Evolutionary conservation across 768 basidiomycete species (phyloP), one percentile per base, ranked within the genome.

Genomic region (Steccherinum ochraceum): DNA sequence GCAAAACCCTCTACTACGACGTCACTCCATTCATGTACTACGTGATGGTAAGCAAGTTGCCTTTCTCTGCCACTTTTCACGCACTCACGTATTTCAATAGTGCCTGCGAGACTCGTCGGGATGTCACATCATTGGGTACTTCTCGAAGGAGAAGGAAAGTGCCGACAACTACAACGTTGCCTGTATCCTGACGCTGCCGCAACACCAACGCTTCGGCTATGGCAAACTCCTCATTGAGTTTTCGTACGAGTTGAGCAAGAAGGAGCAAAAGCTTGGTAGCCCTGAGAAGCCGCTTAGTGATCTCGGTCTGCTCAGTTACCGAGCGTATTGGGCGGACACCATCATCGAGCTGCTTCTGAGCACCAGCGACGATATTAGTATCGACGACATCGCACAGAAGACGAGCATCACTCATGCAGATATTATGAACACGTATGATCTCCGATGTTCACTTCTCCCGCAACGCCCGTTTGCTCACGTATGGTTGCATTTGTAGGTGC

Each of bases 11-110:
- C 56, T 98, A 99, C 72, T 99, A 97, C 72, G 96, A 99, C 72
- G 95, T 98, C 60, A 98, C 97, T 52, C 96, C 96, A 2, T 99
- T 99, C 75, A 81, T 99, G 80, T 99, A 93, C 77, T 99, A 99
- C 77, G 89, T 94, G 68, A 94, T 99, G 94, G 93, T 89, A 59
- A 59, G 79, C 63, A 44, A 16, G 5, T 5, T 27, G 11, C 24
- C 24, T n/a, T 12, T 23, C 12, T 13, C 21, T 18, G 23, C 45
- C n/a, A 30, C 20, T 21, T 12, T 20, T 49, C 30, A 35, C 7
- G 16, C 25, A 45, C 49, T 44, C 46, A 51, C 52, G 18, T 30
- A 42, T 52, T 43, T 51, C 52, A 20, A 46, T 55, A 92, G 89
- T 80, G 81, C 46, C 81, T 84, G 62, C 82, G 93, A 54, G 96